Conservation (phyloP, 495 filamentous ascomycete species). For the Penicillium cosmopolitanum region DNA sequence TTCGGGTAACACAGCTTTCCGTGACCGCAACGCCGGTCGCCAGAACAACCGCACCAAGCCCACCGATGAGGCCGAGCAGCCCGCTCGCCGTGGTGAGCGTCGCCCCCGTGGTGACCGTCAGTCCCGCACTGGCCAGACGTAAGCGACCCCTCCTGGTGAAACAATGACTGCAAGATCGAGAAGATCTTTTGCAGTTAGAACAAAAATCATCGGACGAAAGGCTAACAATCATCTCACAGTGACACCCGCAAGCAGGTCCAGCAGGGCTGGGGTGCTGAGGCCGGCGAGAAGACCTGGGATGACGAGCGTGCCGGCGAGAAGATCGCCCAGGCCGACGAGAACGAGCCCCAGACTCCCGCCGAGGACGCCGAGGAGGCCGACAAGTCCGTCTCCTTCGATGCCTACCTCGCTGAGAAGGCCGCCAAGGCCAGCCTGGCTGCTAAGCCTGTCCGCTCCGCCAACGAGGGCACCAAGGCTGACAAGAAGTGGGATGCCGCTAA, state of each 20-base stretch:
- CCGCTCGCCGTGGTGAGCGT: slow-evolving; percentile 53
- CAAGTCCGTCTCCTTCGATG: slow-evolving; percentile 82
- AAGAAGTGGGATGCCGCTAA: slow-evolving; percentile 93
- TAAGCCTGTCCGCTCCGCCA: slow-evolving; percentile 78
- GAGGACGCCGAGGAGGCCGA: slow-evolving; percentile 71
- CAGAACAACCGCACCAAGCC: slow-evolving; percentile 81
- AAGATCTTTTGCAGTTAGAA: not conserved
- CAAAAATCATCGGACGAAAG: not conserved
- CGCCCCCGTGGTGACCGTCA: slow-evolving; percentile 78
- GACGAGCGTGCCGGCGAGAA: slow-evolving; percentile 88
- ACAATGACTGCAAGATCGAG: not conserved
- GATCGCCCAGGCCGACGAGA: slow-evolving; percentile 81
- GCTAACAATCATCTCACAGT: slow-evolving; percentile 42
- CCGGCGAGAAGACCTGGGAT: slow-evolving; percentile 77
- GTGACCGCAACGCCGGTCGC: slow-evolving; percentile 83
- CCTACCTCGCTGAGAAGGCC: slow-evolving; percentile 86
- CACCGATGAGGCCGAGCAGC: slow-evolving; percentile 68
- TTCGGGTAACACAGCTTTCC: slow-evolving; percentile 66
- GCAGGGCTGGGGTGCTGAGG: slow-evolving; percentile 84
- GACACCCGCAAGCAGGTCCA: slow-evolving; percentile 92
- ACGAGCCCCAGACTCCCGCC: slow-evolving; percentile 56
- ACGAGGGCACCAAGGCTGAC: slow-evolving; percentile 81
- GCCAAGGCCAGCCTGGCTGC: slow-evolving; percentile 76
- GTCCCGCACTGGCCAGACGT: slow-evolving; percentile 73
- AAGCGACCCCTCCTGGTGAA: slow-evolving; percentile 33